These are phyloP conservation scores for Hyaloscypha finlandica DNA, from an alignment of 495 filamentous ascomycete species.

Conservation along the genomic window DNA sequence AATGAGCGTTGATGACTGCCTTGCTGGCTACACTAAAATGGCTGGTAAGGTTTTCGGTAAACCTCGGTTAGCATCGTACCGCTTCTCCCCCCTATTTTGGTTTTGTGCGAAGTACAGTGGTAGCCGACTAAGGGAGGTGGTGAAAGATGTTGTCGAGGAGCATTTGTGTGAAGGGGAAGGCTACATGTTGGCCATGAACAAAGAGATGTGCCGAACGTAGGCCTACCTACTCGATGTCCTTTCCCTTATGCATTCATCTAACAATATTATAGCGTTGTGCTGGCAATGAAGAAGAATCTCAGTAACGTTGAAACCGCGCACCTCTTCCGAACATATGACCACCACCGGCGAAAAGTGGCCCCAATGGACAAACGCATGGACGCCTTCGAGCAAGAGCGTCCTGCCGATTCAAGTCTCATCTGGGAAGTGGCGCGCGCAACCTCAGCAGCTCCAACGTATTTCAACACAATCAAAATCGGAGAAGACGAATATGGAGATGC, in stretches of 20 bases:
- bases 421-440: conserved; percentile 56
- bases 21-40: conserved; percentile 48
- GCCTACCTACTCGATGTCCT: conserved; percentile 4
- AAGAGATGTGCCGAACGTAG: conserved; percentile 41
- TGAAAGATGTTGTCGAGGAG: conserved; percentile 39
- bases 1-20: conserved; percentile 54
- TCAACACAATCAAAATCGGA: conserved; percentile 38
- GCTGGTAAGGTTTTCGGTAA: conserved; percentile 44
- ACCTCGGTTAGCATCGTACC: conserved; percentile 17
- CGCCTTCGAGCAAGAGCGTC: conserved; percentile 9
- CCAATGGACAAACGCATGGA: conserved; percentile 17
- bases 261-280: conserved; percentile 15
- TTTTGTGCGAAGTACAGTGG: conserved; percentile 42
- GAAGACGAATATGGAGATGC: conserved; percentile 33
- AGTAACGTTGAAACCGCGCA: conserved; percentile 4
- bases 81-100: conserved; percentile 13
- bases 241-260: not conserved
- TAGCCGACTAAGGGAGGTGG: conserved; percentile 43
- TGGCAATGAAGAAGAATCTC: conserved; percentile 15
- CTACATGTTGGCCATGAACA: conserved; percentile 28
- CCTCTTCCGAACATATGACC: conserved; percentile 9
- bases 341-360: not conserved
- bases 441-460: conserved; percentile 54
- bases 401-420: conserved; percentile 28
- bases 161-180: conserved; percentile 16